Percentiles rank a stretch among this genome's conserved stretches.
Conservation (phyloP, 352 stramenopile species). For the Globisporangium spinosum region DNA sequence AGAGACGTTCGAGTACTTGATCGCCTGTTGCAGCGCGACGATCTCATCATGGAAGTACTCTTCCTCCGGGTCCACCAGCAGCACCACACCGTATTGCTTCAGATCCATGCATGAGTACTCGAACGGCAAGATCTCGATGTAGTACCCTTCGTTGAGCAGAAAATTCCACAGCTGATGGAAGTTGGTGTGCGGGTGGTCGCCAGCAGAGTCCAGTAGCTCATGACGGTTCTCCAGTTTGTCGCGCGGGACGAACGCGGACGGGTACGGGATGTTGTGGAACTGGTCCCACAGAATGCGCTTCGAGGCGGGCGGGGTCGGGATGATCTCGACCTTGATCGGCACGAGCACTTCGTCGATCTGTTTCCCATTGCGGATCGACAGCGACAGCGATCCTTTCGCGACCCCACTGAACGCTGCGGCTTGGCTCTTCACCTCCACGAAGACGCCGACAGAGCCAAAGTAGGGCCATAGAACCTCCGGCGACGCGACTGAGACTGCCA, state of each 20-base stretch:
- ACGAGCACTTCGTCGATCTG: constrained; percentile 43
- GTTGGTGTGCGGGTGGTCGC: constrained; percentile 85
- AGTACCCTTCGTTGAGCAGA: constrained; percentile 60
- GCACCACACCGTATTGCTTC: constrained; percentile 62
- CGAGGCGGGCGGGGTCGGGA: constrained; percentile 39
- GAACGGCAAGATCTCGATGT: constrained; percentile 74
- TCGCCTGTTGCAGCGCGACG: constrained; percentile 39
- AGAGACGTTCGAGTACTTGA: constrained; percentile 69
- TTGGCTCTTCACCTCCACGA: constrained; percentile 54
- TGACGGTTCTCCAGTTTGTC: constrained; percentile 70
- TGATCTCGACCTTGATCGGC: constrained; percentile 40
- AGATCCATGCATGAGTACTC: constrained; percentile 76
- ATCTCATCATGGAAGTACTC: constrained; percentile 73
- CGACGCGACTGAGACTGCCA: constrained; percentile 47
- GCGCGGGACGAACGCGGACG: constrained; percentile 71
- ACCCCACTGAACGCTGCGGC: constrained; percentile 37
- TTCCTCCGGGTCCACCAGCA: constrained; percentile 84
- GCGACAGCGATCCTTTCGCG: constrained; percentile 34
- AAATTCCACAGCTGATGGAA: constrained; percentile 83
- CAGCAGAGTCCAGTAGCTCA: constrained; percentile 68
- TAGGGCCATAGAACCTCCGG: constrained; percentile 62
- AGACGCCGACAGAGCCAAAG: constrained; percentile 65
- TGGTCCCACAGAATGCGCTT: constrained; percentile 85
- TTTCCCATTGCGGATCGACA: constrained; percentile 43
- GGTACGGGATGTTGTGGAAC: constrained; percentile 87